Conservation (phyloP, 1,284 basidiomycete species). For the Pseudozyma hubeiensis region DNA sequence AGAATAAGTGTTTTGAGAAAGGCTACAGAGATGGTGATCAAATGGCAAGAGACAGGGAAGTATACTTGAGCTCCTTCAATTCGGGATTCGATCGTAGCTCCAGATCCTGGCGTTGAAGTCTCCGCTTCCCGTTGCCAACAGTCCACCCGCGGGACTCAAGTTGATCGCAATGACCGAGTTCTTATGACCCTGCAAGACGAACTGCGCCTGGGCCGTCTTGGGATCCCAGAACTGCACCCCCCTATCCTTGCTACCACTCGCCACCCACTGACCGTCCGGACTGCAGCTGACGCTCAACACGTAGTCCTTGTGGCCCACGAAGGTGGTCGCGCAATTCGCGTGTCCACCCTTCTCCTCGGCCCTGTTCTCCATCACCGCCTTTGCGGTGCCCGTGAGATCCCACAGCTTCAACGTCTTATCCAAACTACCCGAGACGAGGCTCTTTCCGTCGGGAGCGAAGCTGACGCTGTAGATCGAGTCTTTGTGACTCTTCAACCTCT, state of each 20-base stretch:
- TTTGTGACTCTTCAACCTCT: conserved; percentile 81
- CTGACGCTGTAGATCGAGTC: conserved; percentile 86
- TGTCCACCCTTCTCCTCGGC: conserved; percentile 61
- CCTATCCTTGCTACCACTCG: conserved; percentile 89
- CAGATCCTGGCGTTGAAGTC: conserved; percentile 75
- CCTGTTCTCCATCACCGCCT: conserved; percentile 56
- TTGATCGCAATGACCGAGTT: conserved; percentile 91
- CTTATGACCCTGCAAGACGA: conserved; percentile 89
- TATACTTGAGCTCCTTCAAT: conserved; percentile 10
- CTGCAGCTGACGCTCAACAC: conserved; percentile 83
- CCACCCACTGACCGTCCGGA: conserved; percentile 86
- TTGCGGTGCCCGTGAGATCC: conserved; percentile 76
- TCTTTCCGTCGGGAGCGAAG: conserved; percentile 86
- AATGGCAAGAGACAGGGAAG: too few species aligned
- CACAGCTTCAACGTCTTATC: conserved; percentile 89
- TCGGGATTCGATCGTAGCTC: conserved; percentile 58
- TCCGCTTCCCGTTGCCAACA: conserved; percentile 86
- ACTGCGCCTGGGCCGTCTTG: conserved; percentile 78
- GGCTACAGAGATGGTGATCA: not conserved
- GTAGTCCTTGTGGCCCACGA: conserved; percentile 88
- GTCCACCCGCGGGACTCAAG: conserved; percentile 78
- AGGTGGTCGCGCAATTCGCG: conserved; percentile 79
- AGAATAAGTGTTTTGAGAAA: not conserved
- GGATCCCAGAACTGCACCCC: conserved; percentile 83
- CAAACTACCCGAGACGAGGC: conserved; percentile 81